phyloP scores from a whole-genome alignment of 2,329 filamentous ascomycete species.

The Stagonosporopsis cucurbitacearum region DNA sequence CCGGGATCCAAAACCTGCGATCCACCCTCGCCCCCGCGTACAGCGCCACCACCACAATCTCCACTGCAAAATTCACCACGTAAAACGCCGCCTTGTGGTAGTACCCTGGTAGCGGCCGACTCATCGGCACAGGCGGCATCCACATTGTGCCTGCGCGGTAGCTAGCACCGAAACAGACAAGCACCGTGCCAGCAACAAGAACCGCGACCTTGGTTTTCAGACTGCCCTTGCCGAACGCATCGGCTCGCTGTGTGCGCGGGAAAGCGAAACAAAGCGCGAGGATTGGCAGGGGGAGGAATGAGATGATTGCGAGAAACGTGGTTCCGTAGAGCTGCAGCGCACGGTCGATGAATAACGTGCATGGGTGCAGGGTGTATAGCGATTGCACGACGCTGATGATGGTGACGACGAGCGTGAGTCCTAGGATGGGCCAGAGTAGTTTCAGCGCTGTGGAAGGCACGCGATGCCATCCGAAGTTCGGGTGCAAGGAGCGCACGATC shows the following conservation, averaged over 20 bases:
- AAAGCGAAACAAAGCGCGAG: slow-evolving; percentile 55
- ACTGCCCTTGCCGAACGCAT: slow-evolving; percentile 71
- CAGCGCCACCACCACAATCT: slow-evolving; percentile 70
- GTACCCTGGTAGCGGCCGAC: slow-evolving; percentile 69
- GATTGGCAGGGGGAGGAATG: slow-evolving; percentile 70
- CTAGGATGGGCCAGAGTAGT: slow-evolving; percentile 64
- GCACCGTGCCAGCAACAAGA: slow-evolving; percentile 61
- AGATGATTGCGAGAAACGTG: slow-evolving; percentile 68
- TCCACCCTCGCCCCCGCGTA: slow-evolving; percentile 75
- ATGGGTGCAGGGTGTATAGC: slow-evolving; percentile 68
- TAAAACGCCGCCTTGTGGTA: slow-evolving; percentile 77
- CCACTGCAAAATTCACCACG: slow-evolving; percentile 75
- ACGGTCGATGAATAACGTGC: slow-evolving; percentile 61
- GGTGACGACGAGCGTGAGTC: slow-evolving; percentile 67
- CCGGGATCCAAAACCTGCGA: slow-evolving; percentile 75
- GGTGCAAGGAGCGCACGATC: slow-evolving; percentile 74
- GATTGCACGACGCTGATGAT: slow-evolving; percentile 68
- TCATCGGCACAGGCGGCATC: slow-evolving; percentile 52
- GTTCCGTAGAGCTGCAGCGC: slow-evolving; percentile 68
- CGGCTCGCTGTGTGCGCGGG: slow-evolving; percentile 52
- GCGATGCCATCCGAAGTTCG: slow-evolving; percentile 70
- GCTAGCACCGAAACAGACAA: slow-evolving; percentile 71
- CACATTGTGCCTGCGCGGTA: slow-evolving; percentile 70
- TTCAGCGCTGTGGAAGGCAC: slow-evolving; percentile 61
- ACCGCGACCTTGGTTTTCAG: slow-evolving; percentile 70